phyloP scores from a whole-genome alignment of 768 basidiomycete genomes.

The Tulasnella sp. region DNA sequence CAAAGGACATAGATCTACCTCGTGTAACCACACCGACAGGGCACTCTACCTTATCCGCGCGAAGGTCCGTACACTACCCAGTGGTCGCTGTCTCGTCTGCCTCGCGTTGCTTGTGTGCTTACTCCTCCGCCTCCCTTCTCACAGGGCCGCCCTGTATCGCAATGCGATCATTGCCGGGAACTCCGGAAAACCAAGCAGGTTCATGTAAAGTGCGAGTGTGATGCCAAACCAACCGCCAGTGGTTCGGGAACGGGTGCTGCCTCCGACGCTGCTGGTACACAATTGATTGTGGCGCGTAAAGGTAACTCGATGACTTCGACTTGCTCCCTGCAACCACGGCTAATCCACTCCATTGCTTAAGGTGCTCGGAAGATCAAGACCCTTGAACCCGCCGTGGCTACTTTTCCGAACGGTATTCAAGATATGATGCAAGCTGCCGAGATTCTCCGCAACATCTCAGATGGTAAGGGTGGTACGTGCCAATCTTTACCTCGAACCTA shows the following conservation, averaged over 20 bases:
- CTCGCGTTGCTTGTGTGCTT: not conserved
- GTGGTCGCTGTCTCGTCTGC: not conserved
- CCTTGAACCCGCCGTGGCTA: not conserved
- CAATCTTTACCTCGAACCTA: not conserved
- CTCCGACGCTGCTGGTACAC: not conserved
- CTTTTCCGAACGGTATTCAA: not conserved
- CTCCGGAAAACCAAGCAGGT: slow-evolving; percentile 66
- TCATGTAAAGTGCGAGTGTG: slow-evolving; percentile 73
- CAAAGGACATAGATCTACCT: slow-evolving; percentile 86
- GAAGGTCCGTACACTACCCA: slow-evolving; percentile 29
- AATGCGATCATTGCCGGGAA: slow-evolving; percentile 75
- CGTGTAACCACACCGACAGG: slow-evolving; percentile 73
- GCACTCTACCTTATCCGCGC: slow-evolving; percentile 90
- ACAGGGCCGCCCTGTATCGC: slow-evolving; percentile 77
- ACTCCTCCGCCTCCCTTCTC: not conserved
- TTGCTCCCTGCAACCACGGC: not conserved
- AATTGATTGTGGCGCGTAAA: not conserved
- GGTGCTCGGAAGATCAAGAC: slow-evolving; percentile 4
- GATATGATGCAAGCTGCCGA: not conserved
- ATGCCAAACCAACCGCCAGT: slow-evolving; percentile 17
- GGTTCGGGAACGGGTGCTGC: not conserved
- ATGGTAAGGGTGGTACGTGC: not conserved
- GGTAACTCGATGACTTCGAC: not conserved
- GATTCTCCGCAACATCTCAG: not conserved
- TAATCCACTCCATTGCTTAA: not conserved